Evolutionary conservation across 2,329 filamentous ascomycete species (phyloP), one percentile per base, ranked within the genome.

Genomic region (Botrytis medusae): DNA sequence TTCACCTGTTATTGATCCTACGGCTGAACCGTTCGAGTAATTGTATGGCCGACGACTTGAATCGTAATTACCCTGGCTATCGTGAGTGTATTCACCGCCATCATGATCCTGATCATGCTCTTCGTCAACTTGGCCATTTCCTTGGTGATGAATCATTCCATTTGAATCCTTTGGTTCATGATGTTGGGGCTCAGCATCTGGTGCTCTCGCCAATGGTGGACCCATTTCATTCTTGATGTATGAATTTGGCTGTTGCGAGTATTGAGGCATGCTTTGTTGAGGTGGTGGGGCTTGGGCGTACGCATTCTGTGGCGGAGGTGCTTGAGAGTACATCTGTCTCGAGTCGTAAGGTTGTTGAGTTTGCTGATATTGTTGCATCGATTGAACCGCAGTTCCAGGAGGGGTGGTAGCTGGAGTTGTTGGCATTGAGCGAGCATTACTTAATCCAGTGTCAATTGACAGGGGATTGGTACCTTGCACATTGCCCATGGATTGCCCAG

Each of bases 341-440:
- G 92, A 90, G 80, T 97, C 93, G 79, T 97, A 97, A 63, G 86
- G 84, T 67, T 90, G 93, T 73, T 85, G 90, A 77, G 84, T 88
- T 76, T 81, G 84, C 69, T 90, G 91, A 81, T 97, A 97, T 5
- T 90, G 85, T 78, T 92, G 92, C 87, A 97, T 94, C 79, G 88
- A 91, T 78, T 94, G 92, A 75, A 97, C 87, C 42, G 88, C 87
- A 75, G 87, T 89, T 37, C 93, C 94, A 0, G 95, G 95, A 20
- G 95, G 95, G 0, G 95, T 97, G 9, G 93, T 95, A 40, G 94
- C 94, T 74, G 94, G 94, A n/a, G 93, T 97, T 16, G 92, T 93
- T 72, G 94, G 94, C 87, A 97, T 93, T 76, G 93, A 97, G 78
- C 93, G 91, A 74, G 92, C 86, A 82, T 92, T 94, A 84, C 88